phyloP scores from a whole-genome alignment of 1,139 yeast species.

The Insectozyma bohioensis region DNA sequence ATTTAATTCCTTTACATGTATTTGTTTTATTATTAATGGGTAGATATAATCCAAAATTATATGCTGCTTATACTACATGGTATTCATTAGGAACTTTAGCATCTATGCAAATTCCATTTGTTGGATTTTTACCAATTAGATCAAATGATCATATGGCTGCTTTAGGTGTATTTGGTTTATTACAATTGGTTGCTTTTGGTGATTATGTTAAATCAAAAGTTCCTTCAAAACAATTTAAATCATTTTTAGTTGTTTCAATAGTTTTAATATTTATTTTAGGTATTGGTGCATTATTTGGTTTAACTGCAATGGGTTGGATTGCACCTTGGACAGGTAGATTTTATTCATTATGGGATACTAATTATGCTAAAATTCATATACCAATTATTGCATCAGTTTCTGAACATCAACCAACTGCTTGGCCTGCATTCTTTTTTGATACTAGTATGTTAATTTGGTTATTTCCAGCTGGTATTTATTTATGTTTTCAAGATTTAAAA shows the following conservation, averaged over 20 bases:
- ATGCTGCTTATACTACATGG: conserved; percentile 95
- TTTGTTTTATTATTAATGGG: conserved; percentile 93
- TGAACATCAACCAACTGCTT: conserved; percentile 99
- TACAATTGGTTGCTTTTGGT: conserved; percentile 88
- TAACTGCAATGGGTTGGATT: conserved; percentile 89
- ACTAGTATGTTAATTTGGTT: conserved; percentile 92
- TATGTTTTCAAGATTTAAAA: conserved; percentile 83
- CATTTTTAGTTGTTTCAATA: conserved; percentile 65
- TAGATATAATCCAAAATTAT: conserved; percentile 77
- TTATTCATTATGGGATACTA: conserved; percentile 97
- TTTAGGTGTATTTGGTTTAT: conserved; percentile 91
- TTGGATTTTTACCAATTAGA: conserved; percentile 93
- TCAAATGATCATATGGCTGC: conserved; percentile 99
- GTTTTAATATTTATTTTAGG: conserved; percentile 59
- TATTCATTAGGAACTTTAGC: conserved; percentile 94
- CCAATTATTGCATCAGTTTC: conserved; percentile 99
- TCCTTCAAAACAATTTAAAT: conserved; percentile 71
- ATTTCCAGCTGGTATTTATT: conserved; percentile 96
- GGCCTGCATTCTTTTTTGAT: conserved; percentile 98
- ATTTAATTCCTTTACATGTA: conserved; percentile 93
- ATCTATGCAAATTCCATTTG: conserved; percentile 99
- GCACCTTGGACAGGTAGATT: conserved; percentile 99
- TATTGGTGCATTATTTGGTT: conserved; percentile 65
- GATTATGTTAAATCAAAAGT: conserved; percentile 76
- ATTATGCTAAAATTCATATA: conserved; percentile 94